Evolutionary conservation across 2,329 filamentous ascomycete species (phyloP), one percentile per base, ranked within the genome.

Genomic region (Microcyclosporella mali): DNA sequence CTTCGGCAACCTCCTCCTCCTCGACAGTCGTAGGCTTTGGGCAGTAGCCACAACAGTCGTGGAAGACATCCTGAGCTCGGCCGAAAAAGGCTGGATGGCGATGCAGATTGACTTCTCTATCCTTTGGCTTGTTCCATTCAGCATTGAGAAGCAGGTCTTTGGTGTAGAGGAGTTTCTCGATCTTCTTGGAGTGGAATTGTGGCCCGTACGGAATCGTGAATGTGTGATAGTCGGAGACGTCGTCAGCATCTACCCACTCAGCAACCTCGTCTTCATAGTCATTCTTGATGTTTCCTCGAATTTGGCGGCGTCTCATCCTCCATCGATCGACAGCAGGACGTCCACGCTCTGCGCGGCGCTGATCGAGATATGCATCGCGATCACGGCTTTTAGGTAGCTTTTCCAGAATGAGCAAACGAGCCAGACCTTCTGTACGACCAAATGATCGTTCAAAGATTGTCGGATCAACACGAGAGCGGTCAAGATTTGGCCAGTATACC

Each of bases 381-480:
- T 85, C 81, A 9, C 68, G 69, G 2, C 74, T 71, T 2, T 78
- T 85, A 0, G 88, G 88, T 1, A 94, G 72, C 33, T 82, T 81
- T 60, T 94, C 88, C 1, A 94, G 70, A 6, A 94, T 82, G 6
- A 94, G 71, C 1, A 94, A 73, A 34, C 88, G 75, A 18, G 88
- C 86, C 15, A 94, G 74, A 2, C 88, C 88, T 17, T 86, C 71
- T 0, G 84, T 88, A 30, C 84, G 73, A 37, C 74, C 73, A 55
- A 94, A 94, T 43, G 81, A 87, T 37, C 88, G 73, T 64, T 94
- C 88, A 49, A 85, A 94, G 37, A 94, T 88, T 16, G 86, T 94
- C 4, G 88, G 88, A 55, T 94, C 87, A 41, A 94, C 70, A 9
- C 78, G 76, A n/a, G 77, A 77, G 14, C 87, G 78, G 49, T 92